Evolutionary conservation across 257 asterid genomes (phyloP).

Genomic region (Dorcoceras hygrometricum): DNA sequence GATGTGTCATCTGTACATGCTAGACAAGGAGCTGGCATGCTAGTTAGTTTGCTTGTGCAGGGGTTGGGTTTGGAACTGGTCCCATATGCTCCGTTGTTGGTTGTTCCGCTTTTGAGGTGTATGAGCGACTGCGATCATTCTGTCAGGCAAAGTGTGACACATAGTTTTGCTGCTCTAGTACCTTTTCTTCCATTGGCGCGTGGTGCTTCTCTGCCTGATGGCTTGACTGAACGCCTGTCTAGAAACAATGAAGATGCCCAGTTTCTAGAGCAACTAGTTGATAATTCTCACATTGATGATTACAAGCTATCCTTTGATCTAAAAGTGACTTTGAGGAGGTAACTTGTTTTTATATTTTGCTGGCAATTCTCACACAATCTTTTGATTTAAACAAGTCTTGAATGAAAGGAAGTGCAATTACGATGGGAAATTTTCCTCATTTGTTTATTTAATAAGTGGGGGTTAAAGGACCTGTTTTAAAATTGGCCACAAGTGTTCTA

Average conservation of each 20-base stretch:
- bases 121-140: constrained; percentile 95
- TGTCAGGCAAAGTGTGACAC: constrained; percentile 98
- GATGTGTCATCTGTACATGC: constrained; percentile 84
- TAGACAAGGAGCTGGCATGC: constrained; percentile 99
- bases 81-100: constrained; percentile 92
- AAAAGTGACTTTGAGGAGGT: constrained; percentile 92
- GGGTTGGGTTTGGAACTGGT: constrained; percentile 96
- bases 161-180: constrained; percentile 94
- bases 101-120: constrained; percentile 94
- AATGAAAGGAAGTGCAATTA: not conserved
- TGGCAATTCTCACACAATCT: constrained; percentile 7
- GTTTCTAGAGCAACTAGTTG: constrained; percentile 95
- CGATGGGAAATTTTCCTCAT: too few species aligned
- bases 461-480: not conserved
- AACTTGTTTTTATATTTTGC: constrained; percentile 16
- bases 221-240: constrained; percentile 69
- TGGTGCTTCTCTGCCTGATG: constrained; percentile 73
- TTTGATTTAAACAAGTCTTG: constrained; percentile 17
- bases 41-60: constrained; percentile 93
- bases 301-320: constrained; percentile 82
- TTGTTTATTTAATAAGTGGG: not conserved
- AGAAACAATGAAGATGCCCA: constrained; percentile 86
- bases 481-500: not conserved
- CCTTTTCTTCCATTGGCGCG: constrained; percentile 98
- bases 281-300: constrained; percentile 94